Evolutionary conservation across 192 early-diverging fungal species (phyloP), one percentile per base, ranked within the genome.

Genomic region (Backusella luteola): DNA sequence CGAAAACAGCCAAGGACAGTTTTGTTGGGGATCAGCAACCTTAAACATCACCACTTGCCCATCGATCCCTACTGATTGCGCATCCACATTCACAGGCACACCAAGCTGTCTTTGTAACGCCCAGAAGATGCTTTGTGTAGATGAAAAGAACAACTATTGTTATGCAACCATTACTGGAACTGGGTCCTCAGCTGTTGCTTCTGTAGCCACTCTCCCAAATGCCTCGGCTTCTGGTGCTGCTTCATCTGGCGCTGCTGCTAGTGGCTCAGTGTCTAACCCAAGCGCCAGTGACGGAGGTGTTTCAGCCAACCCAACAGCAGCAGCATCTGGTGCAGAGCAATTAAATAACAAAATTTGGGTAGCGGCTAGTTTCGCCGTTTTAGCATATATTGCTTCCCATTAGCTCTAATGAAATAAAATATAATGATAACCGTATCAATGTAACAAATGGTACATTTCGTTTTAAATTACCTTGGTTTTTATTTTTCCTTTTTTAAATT

Each of bases 11-110:
- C 19, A 53, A 23, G 67, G 67, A 6, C 66, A 74, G 17, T 79
- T 74, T 39, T 79, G 78, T 34, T 79, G 78, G 78, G 78, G 78
- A 53, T 79, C 78, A 4, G 3, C 32, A 34, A 32, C 52, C 1
- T 41, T 79, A 15, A 73, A 42, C 21, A 36, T n/a, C 11, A 63
- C 26, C 26, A 63, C 36, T 4, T 79, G 78, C 19, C 78, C 78
- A 59, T 35, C 78, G 12, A 70, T 79, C 3, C 73, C 78, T 69
- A 38, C 59, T 8, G 29, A 12, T 9, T 79, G 78, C 19, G 41
- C 70, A 46, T 52, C 46, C 7, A 29, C 42, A 19, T 59, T 46
- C 29, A 53, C 44, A n/a, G 53, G 67, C 26, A 67, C 78, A n/a
- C 67, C 73, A 9, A 39, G 17, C 29, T 79, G 78, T 66, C 73